phyloP scores from a whole-genome alignment of 2,329 filamentous ascomycete genomes.

The Cladophialophora bantiana region DNA sequence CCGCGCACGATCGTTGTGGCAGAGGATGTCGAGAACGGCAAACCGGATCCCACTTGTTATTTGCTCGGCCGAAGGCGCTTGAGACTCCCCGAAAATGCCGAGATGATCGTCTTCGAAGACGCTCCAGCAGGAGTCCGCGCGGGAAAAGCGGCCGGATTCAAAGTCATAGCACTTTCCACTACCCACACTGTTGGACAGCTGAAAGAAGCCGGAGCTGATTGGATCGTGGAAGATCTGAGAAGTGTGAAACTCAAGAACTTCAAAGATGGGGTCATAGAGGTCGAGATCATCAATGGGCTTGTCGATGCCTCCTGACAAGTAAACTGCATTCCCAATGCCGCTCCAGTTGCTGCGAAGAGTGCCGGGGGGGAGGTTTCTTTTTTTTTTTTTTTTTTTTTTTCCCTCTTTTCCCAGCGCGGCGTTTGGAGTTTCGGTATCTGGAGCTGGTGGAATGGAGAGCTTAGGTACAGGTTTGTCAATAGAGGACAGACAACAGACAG shows the following conservation, averaged over 20 bases:
- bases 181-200: constrained; percentile 80
- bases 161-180: constrained; percentile 82
- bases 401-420: constrained; percentile 30
- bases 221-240: constrained; percentile 80
- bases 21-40: constrained; percentile 76
- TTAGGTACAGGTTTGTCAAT: not conserved
- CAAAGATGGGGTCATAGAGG: constrained; percentile 28
- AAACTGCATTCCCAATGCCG: not conserved
- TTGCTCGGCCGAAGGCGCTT: constrained; percentile 70
- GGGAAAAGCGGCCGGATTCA: constrained; percentile 85
- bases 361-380: no score
- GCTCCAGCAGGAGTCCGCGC: constrained; percentile 83
- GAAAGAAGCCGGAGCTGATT: constrained; percentile 79
- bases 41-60: constrained; percentile 80
- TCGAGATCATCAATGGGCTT: constrained; percentile 37
- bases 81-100: constrained; percentile 54
- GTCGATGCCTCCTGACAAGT: constrained; percentile 22
- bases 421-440: constrained; percentile 6
- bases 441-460: not conserved
- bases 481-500: not conserved
- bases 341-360: not conserved
- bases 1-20: constrained; percentile 75
- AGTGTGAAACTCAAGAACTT: constrained; percentile 68
- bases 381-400: no score
- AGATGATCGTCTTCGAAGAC: constrained; percentile 83